Base-by-base conservation (phyloP, 2,329 filamentous ascomycete species). In the Aspergillus sp. region DNA sequence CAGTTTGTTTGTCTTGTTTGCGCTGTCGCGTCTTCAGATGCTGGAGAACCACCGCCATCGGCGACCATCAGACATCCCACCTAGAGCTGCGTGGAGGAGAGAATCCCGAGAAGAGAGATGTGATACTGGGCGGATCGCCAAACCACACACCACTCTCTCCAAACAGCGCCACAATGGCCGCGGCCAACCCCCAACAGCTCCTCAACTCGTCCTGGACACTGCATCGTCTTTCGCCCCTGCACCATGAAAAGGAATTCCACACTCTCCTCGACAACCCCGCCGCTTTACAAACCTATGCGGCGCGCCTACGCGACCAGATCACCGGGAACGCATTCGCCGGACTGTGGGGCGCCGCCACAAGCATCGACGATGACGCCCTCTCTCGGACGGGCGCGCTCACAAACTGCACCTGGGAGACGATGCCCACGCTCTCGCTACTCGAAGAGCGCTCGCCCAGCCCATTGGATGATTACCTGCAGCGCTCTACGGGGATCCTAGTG, bases 121-220 rank as follows among this genome's bases (percentile, higher is more conserved):
- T 10, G 25, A 29, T 29, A 29, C 25, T 29, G 9, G 25, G 4
- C 25, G 11, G 25, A 7, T 29, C 7, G 25, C 25, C 25, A 29
- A 29, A 29, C 25, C 25, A 29, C 25, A 29, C 11, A 29, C 7
- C 25, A 29, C 5, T 10, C 7, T 29, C 25, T 29, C 6, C 34
- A 38, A 4, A 16, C 14, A 38, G 14, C 34, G 34, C 34, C 31
- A 53, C 38, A 53, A 71, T 72, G 68, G 59, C 60, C 19, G 51
- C 60, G 47, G 53, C 58, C 53, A 62, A 49, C 14, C 50, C 51
- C 21, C 53, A 75, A 50, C 76, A 78, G 10, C 69, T 82, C 36
- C 78, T 80, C 60, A 76, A 78, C 60, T 75, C 75, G n/a, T 81
- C 78, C 23, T 82, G 78, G 74, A 77, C 69, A n/a, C 66, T 79